Percentiles rank a stretch among this genome's conserved stretches.
Evolutionary conservation across 2,329 filamentous ascomycete genomes (phyloP).

Genomic region (Calonectria hawksworthii): DNA sequence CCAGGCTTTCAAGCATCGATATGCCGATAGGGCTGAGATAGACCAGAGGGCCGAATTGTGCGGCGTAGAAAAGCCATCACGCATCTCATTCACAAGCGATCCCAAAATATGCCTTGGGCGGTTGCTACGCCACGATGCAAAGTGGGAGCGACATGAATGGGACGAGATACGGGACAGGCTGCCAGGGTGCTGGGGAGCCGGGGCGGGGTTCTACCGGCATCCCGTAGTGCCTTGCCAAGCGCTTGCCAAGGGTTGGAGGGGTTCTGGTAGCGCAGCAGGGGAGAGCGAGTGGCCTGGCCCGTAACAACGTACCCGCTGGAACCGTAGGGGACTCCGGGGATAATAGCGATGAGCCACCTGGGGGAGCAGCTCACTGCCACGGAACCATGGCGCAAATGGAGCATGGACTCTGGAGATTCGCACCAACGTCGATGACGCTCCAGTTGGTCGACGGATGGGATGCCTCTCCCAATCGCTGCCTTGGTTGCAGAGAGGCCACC

Average conservation of each 20-base stretch:
- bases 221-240: conserved; percentile 8
- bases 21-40: conserved; percentile 29
- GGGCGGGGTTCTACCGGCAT: neutral
- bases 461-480: neutral
- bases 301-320: conserved; percentile 1
- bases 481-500: neutral
- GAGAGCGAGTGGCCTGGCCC: neutral
- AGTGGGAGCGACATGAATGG: conserved; percentile 12
- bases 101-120: conserved; percentile 15
- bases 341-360: neutral
- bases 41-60: neutral
- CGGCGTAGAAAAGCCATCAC: neutral
- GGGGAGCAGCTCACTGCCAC: conserved; percentile 2
- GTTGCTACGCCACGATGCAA: conserved; percentile 21
- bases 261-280: neutral
- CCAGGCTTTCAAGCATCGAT: neutral
- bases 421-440: neutral
- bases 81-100: conserved; percentile 13
- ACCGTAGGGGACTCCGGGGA: conserved; percentile 8
- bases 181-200: neutral
- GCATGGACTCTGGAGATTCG: neutral
- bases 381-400: neutral
- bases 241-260: conserved; percentile 7
- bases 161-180: conserved; percentile 7
- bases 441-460: neutral